Evolutionary conservation across 441 rosid genomes (phyloP).

Genomic region (Jatropha multifida): DNA sequence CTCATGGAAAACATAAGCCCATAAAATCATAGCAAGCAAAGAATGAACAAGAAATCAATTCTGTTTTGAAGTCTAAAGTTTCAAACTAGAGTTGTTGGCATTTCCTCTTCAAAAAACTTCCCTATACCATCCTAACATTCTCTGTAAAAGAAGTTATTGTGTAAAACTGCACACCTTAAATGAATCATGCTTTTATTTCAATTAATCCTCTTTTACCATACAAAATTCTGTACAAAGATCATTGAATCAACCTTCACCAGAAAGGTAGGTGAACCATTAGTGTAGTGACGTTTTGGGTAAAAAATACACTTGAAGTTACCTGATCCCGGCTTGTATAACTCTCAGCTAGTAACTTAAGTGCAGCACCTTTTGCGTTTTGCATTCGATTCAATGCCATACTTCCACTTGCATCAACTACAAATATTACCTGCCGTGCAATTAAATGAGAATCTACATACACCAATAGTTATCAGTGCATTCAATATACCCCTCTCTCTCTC

Average conservation of each 20-base stretch:
- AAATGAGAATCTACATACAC: conserved; percentile 16
- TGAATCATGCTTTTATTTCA: neutral
- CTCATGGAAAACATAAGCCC: neutral
- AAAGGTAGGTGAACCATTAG: neutral
- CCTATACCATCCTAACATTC: neutral
- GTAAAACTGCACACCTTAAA: neutral
- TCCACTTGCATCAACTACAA: conserved; percentile 99
- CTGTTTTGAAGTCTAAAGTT: neutral
- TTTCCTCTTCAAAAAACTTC: neutral
- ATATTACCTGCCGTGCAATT: conserved; percentile 68
- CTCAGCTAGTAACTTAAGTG: conserved; percentile 93
- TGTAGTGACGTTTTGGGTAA: too few species aligned
- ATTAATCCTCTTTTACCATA: neutral
- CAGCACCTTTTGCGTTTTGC: conserved; percentile 99
- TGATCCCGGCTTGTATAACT: conserved; percentile 99
- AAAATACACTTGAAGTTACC: conserved; percentile 36
- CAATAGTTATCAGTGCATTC: neutral
- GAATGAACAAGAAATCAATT: neutral
- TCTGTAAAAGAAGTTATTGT: neutral
- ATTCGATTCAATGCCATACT: conserved; percentile 99
- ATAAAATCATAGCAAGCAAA: neutral
- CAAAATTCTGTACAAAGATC: neutral
- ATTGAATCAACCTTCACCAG: neutral
- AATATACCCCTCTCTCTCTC: neutral
- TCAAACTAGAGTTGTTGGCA: neutral